Base-by-base conservation (phyloP, 805 yeast genomes). In the Wickerhamiella qilinensis region DNA sequence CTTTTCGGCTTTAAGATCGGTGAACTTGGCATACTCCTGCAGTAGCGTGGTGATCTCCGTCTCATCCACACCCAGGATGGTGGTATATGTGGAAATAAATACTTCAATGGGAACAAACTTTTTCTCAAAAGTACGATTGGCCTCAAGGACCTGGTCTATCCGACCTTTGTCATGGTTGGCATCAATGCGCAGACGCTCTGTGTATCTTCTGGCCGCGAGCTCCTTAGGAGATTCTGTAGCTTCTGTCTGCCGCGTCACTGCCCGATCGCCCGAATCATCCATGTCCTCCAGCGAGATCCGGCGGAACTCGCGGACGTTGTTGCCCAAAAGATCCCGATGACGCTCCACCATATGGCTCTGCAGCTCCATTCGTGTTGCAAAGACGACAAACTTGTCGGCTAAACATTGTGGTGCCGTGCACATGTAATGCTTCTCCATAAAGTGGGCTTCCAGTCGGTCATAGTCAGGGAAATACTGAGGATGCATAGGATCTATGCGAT, bases 301-400 rank as follows among this genome's bases (percentile, higher is more conserved):
- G 48, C 32, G 58, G 56, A 40, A 35, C 21, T 38, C 33, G 30
- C 47, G 45, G 33, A 65, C 65, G 20, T 59, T 63, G n/a, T n/a
- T n/a, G 12, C 71, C 74, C 32, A 67, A 59, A 2, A 77, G 46
- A 4, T 70, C 69, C 2, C 80, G 74, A 57, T 91, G 99, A 48
- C 79, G 88, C 46, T 74, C 71, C 35, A 84, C 58, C 75, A 84
- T 77, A 57, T 91, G 98, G 1, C 93, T 86, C 39, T 80, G 77
- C 38, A 91, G 64, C 48, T 85, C 96, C 39, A 85, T 58, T 38
- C 81, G 91, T 44, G 84, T 88, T 18, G 77, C 70, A 54, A 91
- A 91, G 1, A 88, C 98, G 18, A 91, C 91, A 59, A 91, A 88
- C 54, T 82, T 81, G 56, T 80, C 75, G 40, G 86, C 97, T 35